A percentile compares a stretch with the other conserved stretches of the same genome.
phyloP scores from a whole-genome alignment of 768 basidiomycete genomes.

The Roridomyces roridus region DNA sequence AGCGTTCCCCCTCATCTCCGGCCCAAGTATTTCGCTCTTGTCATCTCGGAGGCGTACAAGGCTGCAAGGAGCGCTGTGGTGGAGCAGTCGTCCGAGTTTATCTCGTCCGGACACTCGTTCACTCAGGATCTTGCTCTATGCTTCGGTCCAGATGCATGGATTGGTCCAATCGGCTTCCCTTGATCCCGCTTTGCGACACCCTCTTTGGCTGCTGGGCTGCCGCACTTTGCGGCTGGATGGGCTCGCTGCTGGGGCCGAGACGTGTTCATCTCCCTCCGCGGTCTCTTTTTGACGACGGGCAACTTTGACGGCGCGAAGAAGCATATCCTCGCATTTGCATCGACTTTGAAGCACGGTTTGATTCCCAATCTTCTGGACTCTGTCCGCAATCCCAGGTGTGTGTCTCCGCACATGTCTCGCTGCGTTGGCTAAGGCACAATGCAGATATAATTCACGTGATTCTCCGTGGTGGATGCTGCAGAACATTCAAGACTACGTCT shows the following conservation, averaged over 20 bases:
- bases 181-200: slow-evolving; percentile 72
- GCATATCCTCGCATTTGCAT: slow-evolving; percentile 93
- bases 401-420: not conserved
- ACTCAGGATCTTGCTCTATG: slow-evolving; percentile 90
- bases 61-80: slow-evolving; percentile 83
- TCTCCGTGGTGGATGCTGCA: slow-evolving; percentile 99
- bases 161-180: slow-evolving; percentile 90
- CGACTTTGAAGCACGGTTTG: slow-evolving; percentile 92
- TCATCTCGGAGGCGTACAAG: slow-evolving; percentile 92
- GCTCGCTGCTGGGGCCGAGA: slow-evolving; percentile 97
- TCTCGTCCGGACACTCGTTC: slow-evolving; percentile 84
- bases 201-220: slow-evolving; percentile 92
- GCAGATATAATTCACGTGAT: slow-evolving; percentile 93
- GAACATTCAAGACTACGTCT: slow-evolving; percentile 94
- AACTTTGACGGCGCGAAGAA: slow-evolving; percentile 83
- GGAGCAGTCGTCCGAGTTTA: slow-evolving; percentile 89
- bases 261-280: slow-evolving; percentile 92
- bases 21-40: slow-evolving; percentile 95
- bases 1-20: slow-evolving; percentile 86
- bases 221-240: slow-evolving; percentile 94
- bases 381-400: slow-evolving; percentile 78
- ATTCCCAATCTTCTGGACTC: slow-evolving; percentile 97
- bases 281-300: slow-evolving; percentile 93
- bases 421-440: not conserved
- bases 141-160: slow-evolving; percentile 90